Evolutionary conservation across 805 yeast genomes (phyloP).

Genomic region (Cyberlindnera veronae): DNA sequence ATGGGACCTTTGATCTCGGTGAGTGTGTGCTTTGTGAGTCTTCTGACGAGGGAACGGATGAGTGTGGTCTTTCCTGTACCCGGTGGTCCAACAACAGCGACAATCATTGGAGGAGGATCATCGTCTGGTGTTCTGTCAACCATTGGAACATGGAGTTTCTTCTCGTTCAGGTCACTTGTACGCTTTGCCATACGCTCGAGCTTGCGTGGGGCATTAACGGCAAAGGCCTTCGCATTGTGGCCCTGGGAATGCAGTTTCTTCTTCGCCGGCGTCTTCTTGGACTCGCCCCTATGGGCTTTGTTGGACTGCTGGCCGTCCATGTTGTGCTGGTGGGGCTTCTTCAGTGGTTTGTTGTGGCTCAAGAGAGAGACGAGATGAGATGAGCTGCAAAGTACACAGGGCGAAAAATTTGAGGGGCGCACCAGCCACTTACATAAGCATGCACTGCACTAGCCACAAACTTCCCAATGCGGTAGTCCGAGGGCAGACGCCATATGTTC

Average conservation of each 20-base stretch:
- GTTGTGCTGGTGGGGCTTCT: neutral
- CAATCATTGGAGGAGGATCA: constrained; percentile 94
- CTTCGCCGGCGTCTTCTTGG: constrained; percentile 60
- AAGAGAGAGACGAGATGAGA: constrained; percentile 7
- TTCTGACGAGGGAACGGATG: constrained; percentile 80
- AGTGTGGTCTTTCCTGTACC: constrained; percentile 97
- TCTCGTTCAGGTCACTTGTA: constrained; percentile 76
- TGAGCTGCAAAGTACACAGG: neutral
- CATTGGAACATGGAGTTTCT: constrained; percentile 93
- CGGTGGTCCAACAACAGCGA: constrained; percentile 97
- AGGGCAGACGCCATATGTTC: no score
- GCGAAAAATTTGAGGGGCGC: constrained; percentile 3
- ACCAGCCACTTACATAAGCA: constrained; percentile 1
- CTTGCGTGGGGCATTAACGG: constrained; percentile 81
- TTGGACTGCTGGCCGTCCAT: constrained; percentile 53
- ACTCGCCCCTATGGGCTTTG: constrained; percentile 75
- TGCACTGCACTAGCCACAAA: neutral
- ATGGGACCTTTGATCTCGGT: constrained; percentile 92
- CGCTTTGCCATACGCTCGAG: constrained; percentile 81
- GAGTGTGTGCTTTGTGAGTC: constrained; percentile 83
- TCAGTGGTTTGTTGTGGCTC: neutral
- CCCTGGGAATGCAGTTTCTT: constrained; percentile 89
- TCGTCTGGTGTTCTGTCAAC: constrained; percentile 96
- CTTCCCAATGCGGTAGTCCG: neutral
- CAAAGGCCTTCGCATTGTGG: constrained; percentile 77